Evolutionary conservation across 305 asterid species (phyloP), one percentile per base, ranked within the genome.

Genomic region (Withania somnifera): DNA sequence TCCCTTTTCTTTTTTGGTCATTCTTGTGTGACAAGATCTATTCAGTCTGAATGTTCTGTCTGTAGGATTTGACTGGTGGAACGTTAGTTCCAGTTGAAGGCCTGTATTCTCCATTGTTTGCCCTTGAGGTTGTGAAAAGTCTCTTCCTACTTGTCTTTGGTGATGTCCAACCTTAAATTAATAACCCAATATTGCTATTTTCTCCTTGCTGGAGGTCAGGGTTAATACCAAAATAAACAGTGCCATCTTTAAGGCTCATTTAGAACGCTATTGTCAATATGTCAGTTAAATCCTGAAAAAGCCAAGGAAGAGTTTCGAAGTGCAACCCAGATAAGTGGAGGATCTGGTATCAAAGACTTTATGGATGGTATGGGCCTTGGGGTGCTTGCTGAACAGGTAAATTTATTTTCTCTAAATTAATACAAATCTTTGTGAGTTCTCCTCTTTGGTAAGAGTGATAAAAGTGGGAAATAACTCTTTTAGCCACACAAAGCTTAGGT

Each of bases 321-420:
- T 84, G 95, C 86, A 75, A 83, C 87, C 88, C 90, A 88, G 91
- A 87, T 26, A 76, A 93, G 84, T 84, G 98, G 97, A 85, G 99
- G 99, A 81, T 88, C 88, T 84, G 97, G 96, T 64, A 92, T 96
- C 82, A 94, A 94, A 89, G 98, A 96, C 88, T 93, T 96, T 91
- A 94, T 96, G 98, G 98, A 94, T 66, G 98, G 99, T 77, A 93
- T 96, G 99, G 99, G 98, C 69, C 95, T 96, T 54, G 98, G 99
- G 61, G 83, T 91, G 83, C 88, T 96, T 63, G 97, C 97, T 0
- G 99, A 96, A 51, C 99, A 96, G 97, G 99, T 96, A 88, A 80
- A 79, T 11, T 30, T 54, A 22, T 50, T 81, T 36, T 67, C 77
- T 69, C 34, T 50, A 50, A 19, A 80, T 50, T 80, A 47, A 69